Percentiles rank a stretch among this genome's conserved stretches.
phyloP scores from a whole-genome alignment of 108 stramenopile genomes.

The Skeletonema menzelii region DNA sequence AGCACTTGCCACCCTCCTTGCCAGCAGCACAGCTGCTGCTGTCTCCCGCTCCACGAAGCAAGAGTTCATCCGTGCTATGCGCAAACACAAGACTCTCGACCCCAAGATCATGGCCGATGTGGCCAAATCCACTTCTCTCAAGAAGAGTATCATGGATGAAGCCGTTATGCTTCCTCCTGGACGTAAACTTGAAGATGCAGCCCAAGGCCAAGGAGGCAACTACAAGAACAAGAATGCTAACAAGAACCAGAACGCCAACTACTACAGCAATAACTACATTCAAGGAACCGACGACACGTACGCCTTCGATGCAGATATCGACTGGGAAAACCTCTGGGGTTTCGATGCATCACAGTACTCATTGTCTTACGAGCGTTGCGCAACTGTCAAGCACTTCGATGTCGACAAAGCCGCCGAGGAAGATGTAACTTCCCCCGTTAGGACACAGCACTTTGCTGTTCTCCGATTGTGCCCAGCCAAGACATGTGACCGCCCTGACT shows the following conservation, averaged over 20 bases:
- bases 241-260: constrained; percentile 1
- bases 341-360: constrained; percentile 74
- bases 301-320: constrained; percentile 1
- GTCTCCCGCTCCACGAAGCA: neutral
- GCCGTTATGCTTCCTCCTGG: neutral
- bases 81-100: neutral
- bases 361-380: constrained; percentile 78
- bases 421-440: constrained; percentile 50
- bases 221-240: neutral
- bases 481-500: constrained; percentile 43
- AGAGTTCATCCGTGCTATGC: neutral
- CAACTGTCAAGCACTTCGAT: constrained; percentile 46
- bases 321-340: constrained; percentile 31
- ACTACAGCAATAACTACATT: neutral
- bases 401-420: constrained; percentile 51
- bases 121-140: neutral
- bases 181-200: constrained; percentile 2
- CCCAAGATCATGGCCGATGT: neutral
- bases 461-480: constrained; percentile 79
- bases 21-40: neutral
- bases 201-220: neutral
- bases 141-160: neutral
- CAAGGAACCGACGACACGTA: constrained; percentile 21
- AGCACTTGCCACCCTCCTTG: neutral
- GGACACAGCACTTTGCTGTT: constrained; percentile 72